A percentile compares a stretch with the other conserved stretches of the same genome.
Conservation (phyloP, 2,329 filamentous ascomycete species). For the Pseudopyricularia cyperi region DNA sequence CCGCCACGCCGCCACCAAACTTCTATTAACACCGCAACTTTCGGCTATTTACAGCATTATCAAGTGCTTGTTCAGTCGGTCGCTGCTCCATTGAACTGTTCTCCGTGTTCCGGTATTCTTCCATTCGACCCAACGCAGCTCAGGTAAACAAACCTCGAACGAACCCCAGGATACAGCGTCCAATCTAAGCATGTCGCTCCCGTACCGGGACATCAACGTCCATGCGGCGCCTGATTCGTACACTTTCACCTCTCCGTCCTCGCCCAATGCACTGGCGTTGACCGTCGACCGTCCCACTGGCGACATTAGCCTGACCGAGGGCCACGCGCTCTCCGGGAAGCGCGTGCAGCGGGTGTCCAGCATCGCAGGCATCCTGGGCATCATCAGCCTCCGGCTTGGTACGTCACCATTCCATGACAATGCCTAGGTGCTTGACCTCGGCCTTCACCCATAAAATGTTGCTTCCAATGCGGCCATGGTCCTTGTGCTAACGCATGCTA, state of each 20-base stretch:
- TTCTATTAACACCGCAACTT: not conserved
- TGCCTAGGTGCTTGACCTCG: not conserved
- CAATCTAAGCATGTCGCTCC: conserved; percentile 29
- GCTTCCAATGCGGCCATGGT: not conserved
- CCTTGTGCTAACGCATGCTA: conserved; percentile 1
- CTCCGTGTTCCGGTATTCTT: not conserved
- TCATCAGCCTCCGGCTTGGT: conserved; percentile 90
- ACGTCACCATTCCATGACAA: conserved; percentile 13
- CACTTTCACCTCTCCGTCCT: conserved; percentile 91
- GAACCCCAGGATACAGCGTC: not conserved
- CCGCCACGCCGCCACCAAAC: not conserved
- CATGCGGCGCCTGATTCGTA: conserved; percentile 86
- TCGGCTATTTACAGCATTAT: not conserved
- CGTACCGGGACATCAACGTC: conserved; percentile 94
- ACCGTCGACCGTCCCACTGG: conserved; percentile 87
- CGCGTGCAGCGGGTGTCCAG: conserved; percentile 66
- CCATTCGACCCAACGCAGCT: not conserved
- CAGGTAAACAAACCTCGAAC: not conserved
- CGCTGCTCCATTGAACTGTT: too few relatives aligned
- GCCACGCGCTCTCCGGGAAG: conserved; percentile 60
- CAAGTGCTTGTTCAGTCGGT: too few relatives aligned
- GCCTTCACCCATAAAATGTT: too few relatives aligned
- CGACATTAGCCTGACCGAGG: conserved; percentile 75
- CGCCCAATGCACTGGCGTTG: conserved; percentile 74
- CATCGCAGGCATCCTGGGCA: conserved; percentile 86